phyloP scores from a whole-genome alignment of 2,329 filamentous ascomycete species.

The Penicillium occitanis region DNA sequence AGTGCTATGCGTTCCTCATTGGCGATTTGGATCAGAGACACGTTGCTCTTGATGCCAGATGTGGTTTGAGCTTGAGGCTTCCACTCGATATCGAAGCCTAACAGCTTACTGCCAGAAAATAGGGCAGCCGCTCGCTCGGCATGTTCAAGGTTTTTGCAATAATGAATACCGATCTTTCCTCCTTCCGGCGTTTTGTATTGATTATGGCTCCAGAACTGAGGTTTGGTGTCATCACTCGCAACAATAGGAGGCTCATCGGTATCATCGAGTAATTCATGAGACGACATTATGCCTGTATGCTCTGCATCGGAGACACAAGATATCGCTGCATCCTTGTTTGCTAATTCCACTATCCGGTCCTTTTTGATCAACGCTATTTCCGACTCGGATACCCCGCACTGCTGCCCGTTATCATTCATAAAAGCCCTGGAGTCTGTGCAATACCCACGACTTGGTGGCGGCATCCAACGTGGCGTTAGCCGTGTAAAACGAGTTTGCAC shows the following conservation, averaged over 20 bases:
- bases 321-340: conserved; percentile 1
- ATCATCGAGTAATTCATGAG: background rate
- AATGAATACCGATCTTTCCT: conserved; percentile 67
- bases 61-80: conserved; percentile 51
- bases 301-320: background rate
- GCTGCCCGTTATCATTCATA: background rate
- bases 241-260: background rate
- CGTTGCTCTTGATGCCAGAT: conserved; percentile 62
- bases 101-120: conserved; percentile 66
- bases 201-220: conserved; percentile 36
- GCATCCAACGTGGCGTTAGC: background rate
- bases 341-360: background rate
- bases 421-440: conserved; percentile 20
- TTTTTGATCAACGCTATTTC: background rate
- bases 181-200: conserved; percentile 50
- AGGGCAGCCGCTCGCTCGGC: conserved; percentile 66
- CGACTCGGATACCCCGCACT: conserved; percentile 11
- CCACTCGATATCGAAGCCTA: conserved; percentile 96
- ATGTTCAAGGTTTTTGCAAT: conserved; percentile 67
- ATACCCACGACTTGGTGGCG: background rate
- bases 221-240: background rate
- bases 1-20: conserved; percentile 73
- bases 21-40: conserved; percentile 81
- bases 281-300: conserved; percentile 3
- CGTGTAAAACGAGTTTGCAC: background rate